Percentiles rank a stretch among this genome's conserved stretches.
phyloP scores from a whole-genome alignment of 2,329 filamentous ascomycete species.

The Talaromyces pinophilus region DNA sequence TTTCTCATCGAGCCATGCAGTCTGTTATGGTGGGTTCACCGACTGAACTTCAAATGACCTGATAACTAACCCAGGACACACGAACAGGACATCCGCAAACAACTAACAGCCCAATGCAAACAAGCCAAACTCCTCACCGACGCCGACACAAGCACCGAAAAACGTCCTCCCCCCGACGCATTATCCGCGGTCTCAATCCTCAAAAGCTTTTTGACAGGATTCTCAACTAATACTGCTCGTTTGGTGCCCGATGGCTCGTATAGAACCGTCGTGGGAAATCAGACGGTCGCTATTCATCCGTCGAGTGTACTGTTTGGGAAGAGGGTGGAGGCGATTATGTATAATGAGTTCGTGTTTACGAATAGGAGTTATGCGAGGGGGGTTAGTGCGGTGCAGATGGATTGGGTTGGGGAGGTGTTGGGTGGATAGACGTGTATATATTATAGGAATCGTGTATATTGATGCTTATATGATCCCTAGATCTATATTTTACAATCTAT shows the following conservation, averaged over 20 bases:
- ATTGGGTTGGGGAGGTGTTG: constrained; percentile 60
- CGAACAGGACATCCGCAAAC: constrained; percentile 59
- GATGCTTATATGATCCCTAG: neutral
- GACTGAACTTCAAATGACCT: too few species aligned
- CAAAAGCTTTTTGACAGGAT: constrained; percentile 60
- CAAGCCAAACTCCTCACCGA: constrained; percentile 46
- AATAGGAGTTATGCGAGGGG: constrained; percentile 63
- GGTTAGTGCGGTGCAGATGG: constrained; percentile 63
- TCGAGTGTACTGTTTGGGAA: constrained; percentile 62
- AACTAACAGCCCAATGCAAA: constrained; percentile 58
- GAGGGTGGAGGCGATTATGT: constrained; percentile 64
- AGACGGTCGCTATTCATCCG: constrained; percentile 64
- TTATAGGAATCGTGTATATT: neutral
- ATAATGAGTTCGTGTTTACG: constrained; percentile 67
- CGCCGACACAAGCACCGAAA: constrained; percentile 34
- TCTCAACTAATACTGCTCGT: constrained; percentile 61
- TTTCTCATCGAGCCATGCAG: constrained; percentile 66
- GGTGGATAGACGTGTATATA: constrained; percentile 1
- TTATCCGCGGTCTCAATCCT: constrained; percentile 52
- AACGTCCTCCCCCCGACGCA: constrained; percentile 26
- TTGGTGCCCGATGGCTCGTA: constrained; percentile 63
- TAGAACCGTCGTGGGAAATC: constrained; percentile 61
- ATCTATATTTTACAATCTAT: neutral
- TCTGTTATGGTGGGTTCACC: constrained; percentile 47
- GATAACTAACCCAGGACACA: neutral